A percentile compares a stretch with the other conserved stretches of the same genome.
phyloP scores from a whole-genome alignment of 352 stramenopile genomes.

The Pythium myriotylum region DNA sequence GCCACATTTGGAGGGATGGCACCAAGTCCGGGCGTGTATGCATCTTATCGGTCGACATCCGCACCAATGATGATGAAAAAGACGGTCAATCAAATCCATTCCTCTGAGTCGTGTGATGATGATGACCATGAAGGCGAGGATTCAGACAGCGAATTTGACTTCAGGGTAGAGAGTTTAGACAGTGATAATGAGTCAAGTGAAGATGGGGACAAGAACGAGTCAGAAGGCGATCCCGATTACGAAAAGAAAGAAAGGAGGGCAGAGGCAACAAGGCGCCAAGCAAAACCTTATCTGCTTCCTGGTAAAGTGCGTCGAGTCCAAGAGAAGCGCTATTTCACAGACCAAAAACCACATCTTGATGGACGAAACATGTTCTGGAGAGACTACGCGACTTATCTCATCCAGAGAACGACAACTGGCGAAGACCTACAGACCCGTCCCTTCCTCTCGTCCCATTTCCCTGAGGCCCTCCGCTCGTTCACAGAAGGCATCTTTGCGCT shows the following conservation, averaged over 20 bases:
- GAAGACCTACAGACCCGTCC: background rate
- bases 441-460: constrained; percentile 67
- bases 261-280: constrained; percentile 6
- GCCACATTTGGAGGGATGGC: too few species aligned
- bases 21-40: too few species aligned
- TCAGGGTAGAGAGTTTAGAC: constrained; percentile 11
- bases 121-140: background rate
- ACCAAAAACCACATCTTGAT: constrained; percentile 34
- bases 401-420: background rate
- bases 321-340: constrained; percentile 42
- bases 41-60: too few species aligned
- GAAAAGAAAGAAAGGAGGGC: constrained; percentile 1
- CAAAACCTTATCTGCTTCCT: constrained; percentile 35
- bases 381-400: constrained; percentile 52
- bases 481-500: constrained; percentile 61
- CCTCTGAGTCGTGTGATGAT: background rate
- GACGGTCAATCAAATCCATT: too few species aligned
- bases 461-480: constrained; percentile 42
- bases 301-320: constrained; percentile 50
- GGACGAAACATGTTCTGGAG: constrained; percentile 62
- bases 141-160: constrained; percentile 2
- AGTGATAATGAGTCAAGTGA: constrained; percentile 9
- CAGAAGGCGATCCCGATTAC: too few species aligned
- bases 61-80: too few species aligned
- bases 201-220: constrained; percentile 19